Evolutionary conservation across 2,329 filamentous ascomycete genomes (phyloP).

Genomic region (Diaporthe aspalathi): DNA sequence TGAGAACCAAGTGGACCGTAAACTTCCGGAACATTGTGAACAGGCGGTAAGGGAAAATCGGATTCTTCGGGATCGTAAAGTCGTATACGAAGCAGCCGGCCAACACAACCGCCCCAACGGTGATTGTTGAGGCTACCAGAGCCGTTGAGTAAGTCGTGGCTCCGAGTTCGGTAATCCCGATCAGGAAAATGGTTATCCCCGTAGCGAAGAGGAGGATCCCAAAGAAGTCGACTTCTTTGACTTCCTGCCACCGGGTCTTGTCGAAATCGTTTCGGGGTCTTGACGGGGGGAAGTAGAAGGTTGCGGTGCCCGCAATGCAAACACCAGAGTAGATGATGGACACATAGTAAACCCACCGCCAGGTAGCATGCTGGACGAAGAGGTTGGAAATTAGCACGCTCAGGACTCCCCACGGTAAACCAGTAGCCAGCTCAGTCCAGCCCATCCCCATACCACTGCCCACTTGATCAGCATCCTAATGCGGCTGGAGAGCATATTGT

Average conservation of each 20-base stretch:
- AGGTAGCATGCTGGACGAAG: slow-evolving; percentile 45
- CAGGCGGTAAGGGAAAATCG: slow-evolving; percentile 45
- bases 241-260: slow-evolving; percentile 46
- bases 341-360: slow-evolving; percentile 46
- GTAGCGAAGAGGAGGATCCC: slow-evolving; percentile 42
- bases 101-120: slow-evolving; percentile 41
- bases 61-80: slow-evolving; percentile 42
- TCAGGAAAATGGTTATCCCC: slow-evolving; percentile 42
- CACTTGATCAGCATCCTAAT: background rate
- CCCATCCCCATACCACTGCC: slow-evolving; percentile 43
- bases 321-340: slow-evolving; percentile 45
- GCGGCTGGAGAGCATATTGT: rapidly evolving
- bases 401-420: slow-evolving; percentile 44
- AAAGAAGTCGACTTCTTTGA: slow-evolving; percentile 48
- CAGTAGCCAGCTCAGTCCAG: slow-evolving; percentile 47
- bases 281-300: slow-evolving; percentile 45
- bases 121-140: slow-evolving; percentile 41
- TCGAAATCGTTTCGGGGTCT: slow-evolving; percentile 46
- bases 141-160: slow-evolving; percentile 38
- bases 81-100: slow-evolving; percentile 42
- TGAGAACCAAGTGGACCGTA: slow-evolving; percentile 46
- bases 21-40: slow-evolving; percentile 47
- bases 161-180: slow-evolving; percentile 43
- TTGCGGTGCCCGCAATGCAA: slow-evolving; percentile 42
- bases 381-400: slow-evolving; percentile 45